phyloP scores from a whole-genome alignment of 352 stramenopile species.

The Phytophthora multivora region DNA sequence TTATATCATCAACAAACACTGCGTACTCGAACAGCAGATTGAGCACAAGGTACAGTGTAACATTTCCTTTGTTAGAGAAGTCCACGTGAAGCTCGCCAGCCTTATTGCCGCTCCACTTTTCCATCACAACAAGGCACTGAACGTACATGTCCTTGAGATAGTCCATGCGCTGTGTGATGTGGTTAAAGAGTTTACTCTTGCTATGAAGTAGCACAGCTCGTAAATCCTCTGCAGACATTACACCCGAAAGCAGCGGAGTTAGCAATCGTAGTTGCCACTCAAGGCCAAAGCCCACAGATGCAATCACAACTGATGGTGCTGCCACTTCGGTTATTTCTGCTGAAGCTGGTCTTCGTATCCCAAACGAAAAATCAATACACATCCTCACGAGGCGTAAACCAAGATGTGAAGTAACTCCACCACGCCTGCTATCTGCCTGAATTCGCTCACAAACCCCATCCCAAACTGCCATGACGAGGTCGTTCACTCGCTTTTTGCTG shows the following conservation, averaged over 20 bases:
- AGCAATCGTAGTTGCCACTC: constrained; percentile 57
- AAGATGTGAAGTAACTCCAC: constrained; percentile 33
- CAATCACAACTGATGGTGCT: constrained; percentile 14
- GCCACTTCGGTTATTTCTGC: constrained; percentile 5
- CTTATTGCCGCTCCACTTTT: constrained; percentile 29
- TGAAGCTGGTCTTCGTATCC: constrained; percentile 23
- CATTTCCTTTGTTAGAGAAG: constrained; percentile 43
- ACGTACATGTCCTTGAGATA: constrained; percentile 26
- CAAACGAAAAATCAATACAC: constrained; percentile 63
- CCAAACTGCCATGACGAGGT: constrained; percentile 39
- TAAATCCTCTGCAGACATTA: constrained; percentile 30
- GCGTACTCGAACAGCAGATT: constrained; percentile 53
- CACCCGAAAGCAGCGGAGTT: constrained; percentile 31
- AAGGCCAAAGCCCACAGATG: constrained; percentile 39
- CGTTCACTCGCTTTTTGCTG: constrained; percentile 3
- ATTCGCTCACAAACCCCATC: constrained; percentile 51
- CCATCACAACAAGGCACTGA: constrained; percentile 30
- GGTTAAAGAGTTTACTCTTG: constrained; percentile 48
- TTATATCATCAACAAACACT: constrained; percentile 30
- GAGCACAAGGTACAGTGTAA: constrained; percentile 42
- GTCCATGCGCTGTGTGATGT: constrained; percentile 31
- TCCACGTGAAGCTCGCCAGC: constrained; percentile 27
- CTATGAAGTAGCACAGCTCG: constrained; percentile 43
- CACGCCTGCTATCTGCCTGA: constrained; percentile 3
- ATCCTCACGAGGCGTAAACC: constrained; percentile 48